Evolutionary conservation across 2,329 filamentous ascomycete genomes (phyloP), one percentile per base, ranked within the genome.

Genomic region (Nemania abortiva): DNA sequence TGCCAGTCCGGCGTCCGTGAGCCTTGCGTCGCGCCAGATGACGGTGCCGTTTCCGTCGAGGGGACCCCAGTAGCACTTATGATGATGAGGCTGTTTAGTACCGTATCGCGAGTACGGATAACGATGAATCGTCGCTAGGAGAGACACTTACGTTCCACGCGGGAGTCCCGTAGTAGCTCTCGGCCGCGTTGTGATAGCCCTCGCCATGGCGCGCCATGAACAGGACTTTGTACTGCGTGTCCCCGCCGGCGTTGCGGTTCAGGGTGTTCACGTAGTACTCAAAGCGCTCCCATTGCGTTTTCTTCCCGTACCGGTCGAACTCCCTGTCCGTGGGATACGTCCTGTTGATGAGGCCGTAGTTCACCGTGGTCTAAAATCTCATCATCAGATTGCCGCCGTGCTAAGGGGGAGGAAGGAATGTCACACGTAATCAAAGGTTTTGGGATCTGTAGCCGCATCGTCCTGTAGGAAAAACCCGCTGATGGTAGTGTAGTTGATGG

Each of bases 181-280:
- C 89, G 15, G 90, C 90, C 6, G 84, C 84, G 71, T 89, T 90
- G 71, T 89, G 87, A 73, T 82, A 88, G 13, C 91, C 91, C 79
- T 93, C 86, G 24, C 91, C 91, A 75, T 93, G 91, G 47, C 91
- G 88, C 2, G 88, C 90, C 78, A 92, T 83, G 78, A 90, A 90
- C 34, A 93, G 77, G 10, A 94, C 83, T 74, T 91, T 90, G 82
- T 92, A 93, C 34, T 84, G 81, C 15, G 85, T 84, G 57, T 82
- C 84, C 10, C 79, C 77, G n/a, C 79, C 79, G 13, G 72, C 71
- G 4, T 84, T 77, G 3, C 77, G 74, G 80, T 90, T 90, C 45
- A 92, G 77, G 27, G 82, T 80, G 22, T 82, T 75, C 31, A 92
- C 84, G 74, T 89, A 89, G 68, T 85, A 78, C 50, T 82, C 81